A percentile compares a stretch with the other conserved stretches of the same genome.
These are phyloP conservation scores for Zygoascus bituminiphila DNA, from an alignment of 805 yeast species.

Conservation along the genomic window DNA sequence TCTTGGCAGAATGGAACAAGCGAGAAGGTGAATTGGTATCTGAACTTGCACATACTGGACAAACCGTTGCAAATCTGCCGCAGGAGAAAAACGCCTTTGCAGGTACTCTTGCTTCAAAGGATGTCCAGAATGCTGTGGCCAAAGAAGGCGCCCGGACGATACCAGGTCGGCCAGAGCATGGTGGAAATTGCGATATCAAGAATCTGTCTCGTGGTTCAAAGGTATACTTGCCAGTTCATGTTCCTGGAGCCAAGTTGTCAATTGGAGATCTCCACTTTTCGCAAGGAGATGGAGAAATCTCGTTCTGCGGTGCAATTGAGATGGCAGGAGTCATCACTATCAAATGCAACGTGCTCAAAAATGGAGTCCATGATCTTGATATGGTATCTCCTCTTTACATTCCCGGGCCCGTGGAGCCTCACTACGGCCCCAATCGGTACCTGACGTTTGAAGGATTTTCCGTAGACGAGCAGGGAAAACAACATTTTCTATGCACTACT, in stretches of 20 bases:
- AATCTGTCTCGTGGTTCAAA: constrained; percentile 43
- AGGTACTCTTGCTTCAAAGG: constrained; percentile 31
- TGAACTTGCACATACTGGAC: constrained; percentile 18
- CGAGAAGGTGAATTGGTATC: constrained; percentile 35
- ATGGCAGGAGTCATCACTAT: constrained; percentile 43
- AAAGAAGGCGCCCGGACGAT: constrained; percentile 44
- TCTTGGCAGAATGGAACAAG: constrained; percentile 38
- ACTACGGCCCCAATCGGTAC: constrained; percentile 42
- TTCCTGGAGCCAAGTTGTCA: constrained; percentile 40
- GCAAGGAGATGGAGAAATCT: constrained; percentile 47
- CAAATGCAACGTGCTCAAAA: constrained; percentile 34
- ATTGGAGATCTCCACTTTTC: constrained; percentile 45
- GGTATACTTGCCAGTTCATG: constrained; percentile 40
- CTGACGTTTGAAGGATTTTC: constrained; percentile 47
- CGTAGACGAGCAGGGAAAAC: constrained; percentile 41
- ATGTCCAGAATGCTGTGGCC: constrained; percentile 27
- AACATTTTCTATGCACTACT: constrained; percentile 39
- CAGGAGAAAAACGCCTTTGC: constrained; percentile 32
- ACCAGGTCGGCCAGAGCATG: constrained; percentile 47
- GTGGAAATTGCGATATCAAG: constrained; percentile 48
- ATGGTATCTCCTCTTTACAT: constrained; percentile 41
- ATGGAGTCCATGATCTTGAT: constrained; percentile 35
- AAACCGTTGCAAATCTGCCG: constrained; percentile 38
- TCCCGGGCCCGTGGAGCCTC: constrained; percentile 42
- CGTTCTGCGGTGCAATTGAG: constrained; percentile 48